A percentile compares a stretch with the other conserved stretches of the same genome.
These are phyloP conservation scores for Murraya koenigii DNA, from an alignment of 345 rosid species.

Conservation along the genomic window DNA sequence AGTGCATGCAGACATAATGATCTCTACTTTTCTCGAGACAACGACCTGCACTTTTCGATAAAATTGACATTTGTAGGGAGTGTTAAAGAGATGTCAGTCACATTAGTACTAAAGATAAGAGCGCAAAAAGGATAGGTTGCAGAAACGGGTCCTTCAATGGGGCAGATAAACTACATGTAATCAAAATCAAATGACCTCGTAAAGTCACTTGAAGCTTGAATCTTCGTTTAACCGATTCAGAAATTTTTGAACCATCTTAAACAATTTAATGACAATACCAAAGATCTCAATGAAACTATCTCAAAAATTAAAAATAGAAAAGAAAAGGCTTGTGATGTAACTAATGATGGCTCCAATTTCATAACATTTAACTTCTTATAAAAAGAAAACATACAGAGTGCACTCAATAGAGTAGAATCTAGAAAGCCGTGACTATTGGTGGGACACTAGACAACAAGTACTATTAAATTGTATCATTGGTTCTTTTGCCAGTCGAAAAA, in stretches of 20 bases:
- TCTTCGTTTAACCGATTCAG: too few species aligned
- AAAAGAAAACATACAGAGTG: background rate
- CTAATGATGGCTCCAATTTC: slow-evolving; percentile 15
- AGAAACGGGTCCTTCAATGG: slow-evolving; percentile 9
- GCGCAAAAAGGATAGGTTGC: background rate
- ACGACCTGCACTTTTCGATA: slow-evolving; percentile 3
- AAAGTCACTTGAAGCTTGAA: too few species aligned
- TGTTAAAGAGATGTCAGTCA: background rate
- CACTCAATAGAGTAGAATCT: background rate
- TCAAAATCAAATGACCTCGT: too few species aligned
- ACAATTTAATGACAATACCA: background rate
- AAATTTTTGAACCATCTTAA: too few species aligned
- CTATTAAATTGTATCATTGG: slow-evolving; percentile 32
- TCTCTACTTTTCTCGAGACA: slow-evolving; percentile 2
- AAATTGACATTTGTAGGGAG: slow-evolving; percentile 16
- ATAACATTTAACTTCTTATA: background rate
- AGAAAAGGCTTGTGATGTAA: slow-evolving; percentile 22
- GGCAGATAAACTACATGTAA: background rate
- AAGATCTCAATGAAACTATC: background rate
- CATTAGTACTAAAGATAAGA: background rate
- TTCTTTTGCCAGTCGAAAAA: slow-evolving; percentile 24
- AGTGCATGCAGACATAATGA: slow-evolving; percentile 22
- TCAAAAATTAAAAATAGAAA: background rate
- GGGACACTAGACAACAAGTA: slow-evolving; percentile 31
- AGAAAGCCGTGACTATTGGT: background rate